phyloP scores from a whole-genome alignment of 208 protist genomes.

The Trypanosoma melophagium region DNA sequence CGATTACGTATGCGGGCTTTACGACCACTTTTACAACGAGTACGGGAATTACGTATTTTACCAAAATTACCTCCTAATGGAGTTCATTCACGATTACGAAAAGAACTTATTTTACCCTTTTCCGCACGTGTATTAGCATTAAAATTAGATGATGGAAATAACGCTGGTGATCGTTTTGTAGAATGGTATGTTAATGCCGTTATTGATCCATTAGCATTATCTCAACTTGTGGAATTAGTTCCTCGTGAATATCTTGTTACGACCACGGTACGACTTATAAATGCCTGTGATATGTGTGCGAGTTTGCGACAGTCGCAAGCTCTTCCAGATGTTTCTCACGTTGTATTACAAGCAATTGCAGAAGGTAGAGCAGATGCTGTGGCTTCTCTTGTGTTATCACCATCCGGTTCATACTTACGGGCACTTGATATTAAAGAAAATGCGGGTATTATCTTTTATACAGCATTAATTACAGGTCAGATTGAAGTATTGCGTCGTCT shows the following conservation, averaged over 20 bases:
- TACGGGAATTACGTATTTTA: constrained; percentile 40
- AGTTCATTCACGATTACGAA: constrained; percentile 69
- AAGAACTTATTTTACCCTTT: constrained; percentile 75
- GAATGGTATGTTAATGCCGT: constrained; percentile 84
- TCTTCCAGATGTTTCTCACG: constrained; percentile 72
- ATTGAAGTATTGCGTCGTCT: constrained; percentile 57
- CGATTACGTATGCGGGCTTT: constrained; percentile 15
- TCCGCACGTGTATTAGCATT: constrained; percentile 74
- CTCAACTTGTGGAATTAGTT: constrained; percentile 73
- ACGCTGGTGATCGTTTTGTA: constrained; percentile 66
- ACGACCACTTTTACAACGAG: constrained; percentile 21
- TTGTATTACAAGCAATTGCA: constrained; percentile 60
- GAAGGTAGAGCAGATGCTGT: constrained; percentile 62
- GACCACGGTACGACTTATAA: constrained; percentile 70
- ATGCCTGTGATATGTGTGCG: constrained; percentile 48
- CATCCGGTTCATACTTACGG: constrained; percentile 64
- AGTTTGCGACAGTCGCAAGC: constrained; percentile 46
- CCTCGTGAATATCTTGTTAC: constrained; percentile 74
- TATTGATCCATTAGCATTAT: constrained; percentile 75
- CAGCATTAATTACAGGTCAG: constrained; percentile 62
- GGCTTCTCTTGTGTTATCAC: constrained; percentile 55
- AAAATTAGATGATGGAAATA: constrained; percentile 37
- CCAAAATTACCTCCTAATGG: constrained; percentile 39
- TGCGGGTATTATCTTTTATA: constrained; percentile 52
- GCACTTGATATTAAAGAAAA: constrained; percentile 35